Percentiles rank a stretch among this genome's conserved stretches.
These are phyloP conservation scores for Cladosporium sphaerospermum DNA, from an alignment of 2,329 filamentous ascomycete species.

Conservation along the genomic window DNA sequence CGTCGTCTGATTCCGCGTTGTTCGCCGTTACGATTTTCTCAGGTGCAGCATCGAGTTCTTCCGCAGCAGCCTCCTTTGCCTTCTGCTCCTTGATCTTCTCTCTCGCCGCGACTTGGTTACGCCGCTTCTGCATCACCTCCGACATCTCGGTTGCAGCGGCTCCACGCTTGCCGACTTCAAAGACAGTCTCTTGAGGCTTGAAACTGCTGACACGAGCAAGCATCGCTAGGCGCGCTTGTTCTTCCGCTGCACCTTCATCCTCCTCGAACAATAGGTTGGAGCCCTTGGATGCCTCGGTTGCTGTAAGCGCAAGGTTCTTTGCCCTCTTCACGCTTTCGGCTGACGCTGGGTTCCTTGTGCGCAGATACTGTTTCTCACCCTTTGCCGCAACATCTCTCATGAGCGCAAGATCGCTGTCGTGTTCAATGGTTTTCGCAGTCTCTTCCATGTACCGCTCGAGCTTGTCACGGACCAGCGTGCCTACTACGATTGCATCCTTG, in stretches of 20 bases:
- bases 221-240: slow-evolving; percentile 76
- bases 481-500: slow-evolving; percentile 76
- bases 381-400: slow-evolving; percentile 72
- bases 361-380: slow-evolving; percentile 87
- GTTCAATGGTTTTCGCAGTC: slow-evolving; percentile 69
- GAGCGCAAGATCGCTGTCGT: slow-evolving; percentile 65
- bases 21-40: slow-evolving; percentile 17
- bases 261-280: slow-evolving; percentile 69
- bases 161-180: slow-evolving; percentile 76
- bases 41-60: slow-evolving; percentile 1
- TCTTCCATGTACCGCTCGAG: slow-evolving; percentile 75
- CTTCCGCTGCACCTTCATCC: slow-evolving; percentile 55
- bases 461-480: slow-evolving; percentile 64
- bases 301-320: slow-evolving; percentile 59
- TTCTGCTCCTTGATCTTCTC: slow-evolving; percentile 37
- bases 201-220: slow-evolving; percentile 82
- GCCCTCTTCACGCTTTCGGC: slow-evolving; percentile 83
- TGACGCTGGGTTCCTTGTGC: slow-evolving; percentile 84
- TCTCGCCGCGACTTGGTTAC: slow-evolving; percentile 59
- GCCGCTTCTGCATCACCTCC: slow-evolving; percentile 67
- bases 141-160: slow-evolving; percentile 60
- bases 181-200: slow-evolving; percentile 89
- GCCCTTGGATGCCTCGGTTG: slow-evolving; percentile 63
- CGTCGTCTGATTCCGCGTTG: slow-evolving; percentile 34
- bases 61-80: slow-evolving; percentile 16